These are phyloP conservation scores for Pythium myriotylum DNA, from an alignment of 352 stramenopile species.

Conservation along the genomic window DNA sequence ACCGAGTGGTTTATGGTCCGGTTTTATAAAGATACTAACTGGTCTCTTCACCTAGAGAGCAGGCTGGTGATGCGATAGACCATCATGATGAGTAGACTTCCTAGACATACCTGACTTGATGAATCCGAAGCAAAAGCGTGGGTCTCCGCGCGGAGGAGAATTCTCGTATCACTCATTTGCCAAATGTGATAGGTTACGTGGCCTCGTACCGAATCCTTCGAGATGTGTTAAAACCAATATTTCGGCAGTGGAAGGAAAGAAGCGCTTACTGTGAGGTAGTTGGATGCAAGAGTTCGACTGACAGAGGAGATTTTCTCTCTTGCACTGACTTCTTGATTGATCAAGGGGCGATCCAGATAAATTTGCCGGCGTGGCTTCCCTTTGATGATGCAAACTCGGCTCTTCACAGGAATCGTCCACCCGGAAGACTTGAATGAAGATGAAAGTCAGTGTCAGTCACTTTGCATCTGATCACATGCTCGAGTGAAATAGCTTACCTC, in stretches of 20 bases:
- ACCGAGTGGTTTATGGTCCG: constrained; percentile 57
- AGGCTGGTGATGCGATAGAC: background rate
- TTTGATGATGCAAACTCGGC: constrained; percentile 36
- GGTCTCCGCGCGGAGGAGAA: constrained; percentile 64
- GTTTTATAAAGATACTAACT: constrained; percentile 74
- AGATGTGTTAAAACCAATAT: too few species aligned
- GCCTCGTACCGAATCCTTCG: background rate
- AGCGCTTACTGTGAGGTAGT: constrained; percentile 20
- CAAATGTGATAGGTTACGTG: constrained; percentile 68
- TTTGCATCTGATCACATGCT: too few species aligned
- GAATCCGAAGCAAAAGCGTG: constrained; percentile 30
- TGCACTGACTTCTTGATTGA: constrained; percentile 24
- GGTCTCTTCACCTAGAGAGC: constrained; percentile 8
- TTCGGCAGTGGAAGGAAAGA: too few species aligned
- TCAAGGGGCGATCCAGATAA: constrained; percentile 52
- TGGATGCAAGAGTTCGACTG: constrained; percentile 33
- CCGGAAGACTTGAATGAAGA: constrained; percentile 30
- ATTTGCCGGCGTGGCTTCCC: constrained; percentile 45
- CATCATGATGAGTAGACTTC: background rate
- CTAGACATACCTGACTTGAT: constrained; percentile 6
- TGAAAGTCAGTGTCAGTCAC: too few species aligned
- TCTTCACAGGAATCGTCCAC: constrained; percentile 69
- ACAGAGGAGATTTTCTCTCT: constrained; percentile 27
- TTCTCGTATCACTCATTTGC: constrained; percentile 49
- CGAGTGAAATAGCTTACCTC: constrained; percentile 16